Evolutionary conservation across 257 asterid genomes (phyloP), one percentile per base, ranked within the genome.

Genomic region (Lycium ferocissimum): DNA sequence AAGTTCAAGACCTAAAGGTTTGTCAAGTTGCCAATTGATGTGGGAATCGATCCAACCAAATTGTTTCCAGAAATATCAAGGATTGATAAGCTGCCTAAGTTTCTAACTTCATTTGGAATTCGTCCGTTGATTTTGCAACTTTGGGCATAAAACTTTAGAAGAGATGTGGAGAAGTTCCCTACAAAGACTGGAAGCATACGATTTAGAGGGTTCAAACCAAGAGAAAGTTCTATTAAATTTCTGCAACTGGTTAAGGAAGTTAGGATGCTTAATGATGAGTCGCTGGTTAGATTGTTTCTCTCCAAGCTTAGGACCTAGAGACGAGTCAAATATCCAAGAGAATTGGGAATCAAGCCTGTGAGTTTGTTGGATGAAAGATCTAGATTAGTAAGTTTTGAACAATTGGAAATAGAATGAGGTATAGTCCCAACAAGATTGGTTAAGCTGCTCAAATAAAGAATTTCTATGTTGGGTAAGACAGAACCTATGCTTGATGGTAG

Each of bases 361-460:
- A 69, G 51, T 37, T 69, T 69, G 10, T 81, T 66, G 1, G 0
- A 0, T 26, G 76, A 37, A 57, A 85, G 84, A 1, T 75, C 79
- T 53, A 87, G 79, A 2, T 1, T n/a, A 6, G 49, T 81, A 10
- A 88, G 84, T 26, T 49, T 80, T 9, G 88, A 79, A 79, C 56
- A 71, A 18, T 71, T 71, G 79, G 79, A 40, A 4, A 40, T 71
- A 4, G 79, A 71, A 40, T 17, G 56, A 71, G 79, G 79, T 1
- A 71, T 71, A 18, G 33, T 8, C 35, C 79, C 79, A 9, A 40
- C 35, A 40, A 71, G 35, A 40, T 71, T 40, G 6, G n/a, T n/a
- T n/a, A n/a, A n/a, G n/a, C n/a, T n/a, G n/a, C n/a, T n/a, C n/a
- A n/a, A n/a, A n/a, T n/a, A n/a, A n/a, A n/a, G n/a, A n/a, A n/a